Evolutionary conservation across 2,329 filamentous ascomycete genomes (phyloP), one percentile per base, ranked within the genome.

Genomic region (Exutisphaerella laricina): DNA sequence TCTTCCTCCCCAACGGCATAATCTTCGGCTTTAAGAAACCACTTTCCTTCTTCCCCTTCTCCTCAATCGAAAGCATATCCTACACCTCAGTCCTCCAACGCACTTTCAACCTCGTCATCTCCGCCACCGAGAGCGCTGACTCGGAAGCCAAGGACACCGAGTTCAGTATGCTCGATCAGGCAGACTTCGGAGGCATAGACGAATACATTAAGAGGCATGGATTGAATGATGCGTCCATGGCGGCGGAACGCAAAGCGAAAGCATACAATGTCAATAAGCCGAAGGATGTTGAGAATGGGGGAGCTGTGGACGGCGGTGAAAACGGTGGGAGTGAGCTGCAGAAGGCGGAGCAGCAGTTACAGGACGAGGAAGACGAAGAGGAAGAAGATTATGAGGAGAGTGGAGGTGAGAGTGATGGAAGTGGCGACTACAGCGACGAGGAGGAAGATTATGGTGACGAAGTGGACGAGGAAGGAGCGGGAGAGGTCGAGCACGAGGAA

Each of bases 11-110:
- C 14, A 73, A 70, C 6, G 79, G 79, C 22, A 77, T 83, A 35
- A 61, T 82, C 29, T 82, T 77, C 56, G 79, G 75, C 29, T 82
- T 80, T 69, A 82, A 81, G 57, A 83, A 82, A 55, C 79, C 79
- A 0, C 66, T 83, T 17, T 60, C 74, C 6, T 82, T 78, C 64
- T 80, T 82, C 57, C 70, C 77, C 6, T 80, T 82, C 47, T 70
- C 73, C 35, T 66, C 69, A 25, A 70, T 83, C 45, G 74, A 76
- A 39, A 74, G 73, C 16, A 73, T 81, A 33, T 78, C 75, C 28
- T 83, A 82, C 64, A 82, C 78, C 3, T 77, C 75, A 29, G 75
- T 82, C 13, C 67, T 83, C 5, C 78, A 80, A 53, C 74, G 79
- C 23, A 82, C 79, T 0, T 83, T 83, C 66, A 82, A 82, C 54